Conservation (phyloP, 192 early-diverging fungal genomes). For the Jimgerdemannia flammicorona region DNA sequence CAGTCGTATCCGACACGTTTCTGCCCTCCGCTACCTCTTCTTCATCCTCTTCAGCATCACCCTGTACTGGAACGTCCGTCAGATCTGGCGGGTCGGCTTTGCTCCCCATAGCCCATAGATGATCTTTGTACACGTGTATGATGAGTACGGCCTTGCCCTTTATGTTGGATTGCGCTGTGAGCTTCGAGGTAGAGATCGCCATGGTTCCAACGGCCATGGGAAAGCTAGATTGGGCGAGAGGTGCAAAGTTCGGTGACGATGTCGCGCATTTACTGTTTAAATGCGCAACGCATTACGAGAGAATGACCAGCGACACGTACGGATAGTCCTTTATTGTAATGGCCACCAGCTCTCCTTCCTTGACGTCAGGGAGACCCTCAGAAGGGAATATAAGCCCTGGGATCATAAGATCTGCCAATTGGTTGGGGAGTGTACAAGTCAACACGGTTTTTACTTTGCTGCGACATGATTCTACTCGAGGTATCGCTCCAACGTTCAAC, state of each 20-base stretch:
- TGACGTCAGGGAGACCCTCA: constrained; percentile 41
- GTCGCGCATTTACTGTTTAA: neutral
- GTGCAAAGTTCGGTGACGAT: neutral
- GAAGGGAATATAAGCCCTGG: constrained; percentile 58
- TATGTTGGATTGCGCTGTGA: constrained; percentile 41
- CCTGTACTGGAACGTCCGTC: constrained; percentile 15
- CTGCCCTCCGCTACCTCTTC: constrained; percentile 15
- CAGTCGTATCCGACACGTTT: constrained; percentile 7
- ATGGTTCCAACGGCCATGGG: constrained; percentile 70
- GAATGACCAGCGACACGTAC: constrained; percentile 21
- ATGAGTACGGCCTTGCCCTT: constrained; percentile 84
- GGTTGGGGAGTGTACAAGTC: too few species aligned
- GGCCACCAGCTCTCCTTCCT: constrained; percentile 50
- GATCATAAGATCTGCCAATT: constrained; percentile 66
- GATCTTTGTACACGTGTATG: constrained; percentile 72
- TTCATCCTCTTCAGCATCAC: constrained; percentile 20
- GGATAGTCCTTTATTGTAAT: constrained; percentile 48
- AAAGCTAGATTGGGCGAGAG: constrained; percentile 5
- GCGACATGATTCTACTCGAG: constrained; percentile 6
- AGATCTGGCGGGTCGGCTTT: constrained; percentile 57
- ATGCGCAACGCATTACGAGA: neutral
- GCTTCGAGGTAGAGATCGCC: constrained; percentile 45
- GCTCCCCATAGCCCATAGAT: constrained; percentile 73
- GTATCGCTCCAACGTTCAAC: constrained; percentile 30
- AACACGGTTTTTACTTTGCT: neutral